These are phyloP conservation scores for thale cress (Arabidopsis thaliana) DNA, from an alignment of 345 rosid species.

Conservation along the genomic window TAIR10.1 NC_003074.8:5454501-5455000, in stretches of 20 bases:
- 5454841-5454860: conserved; percentile 27
- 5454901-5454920: background rate
- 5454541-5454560: too few relatives aligned
- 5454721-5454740: background rate
- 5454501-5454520: too few relatives aligned
- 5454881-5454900: conserved; percentile 49
- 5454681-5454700: too few relatives aligned
- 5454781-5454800: conserved; percentile 36
- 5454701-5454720: background rate
- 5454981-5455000: conserved; percentile 98
- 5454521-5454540: too few relatives aligned
- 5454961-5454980: conserved; percentile 58
- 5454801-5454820: conserved; percentile 30
- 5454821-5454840: background rate
- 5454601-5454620: too few relatives aligned
- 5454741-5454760: conserved; percentile 1
- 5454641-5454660: too few relatives aligned
- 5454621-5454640: too few relatives aligned
- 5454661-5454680: too few relatives aligned
- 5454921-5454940: background rate
- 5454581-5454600: too few relatives aligned
- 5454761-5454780: conserved; percentile 7
- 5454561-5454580: too few relatives aligned
- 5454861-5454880: conserved; percentile 38
- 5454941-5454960: conserved; percentile 19